Evolutionary conservation across 352 stramenopile species (phyloP).

Genomic region (Aphanomyces stellatus): DNA sequence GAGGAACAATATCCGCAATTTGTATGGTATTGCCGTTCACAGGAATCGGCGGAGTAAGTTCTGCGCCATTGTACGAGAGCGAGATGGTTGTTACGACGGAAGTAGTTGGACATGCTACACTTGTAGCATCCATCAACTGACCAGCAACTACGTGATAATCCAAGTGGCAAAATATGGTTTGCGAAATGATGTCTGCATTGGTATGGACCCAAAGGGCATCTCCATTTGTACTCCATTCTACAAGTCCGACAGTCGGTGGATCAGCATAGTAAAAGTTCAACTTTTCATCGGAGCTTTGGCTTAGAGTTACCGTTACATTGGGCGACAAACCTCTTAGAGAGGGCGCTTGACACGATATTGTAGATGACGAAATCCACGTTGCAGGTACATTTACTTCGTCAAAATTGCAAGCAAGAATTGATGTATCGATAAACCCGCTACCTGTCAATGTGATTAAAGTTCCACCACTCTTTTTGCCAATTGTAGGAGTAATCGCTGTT

Average conservation of each 20-base stretch:
- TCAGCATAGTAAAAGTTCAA: not conserved
- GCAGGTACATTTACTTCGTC: conserved; percentile 16
- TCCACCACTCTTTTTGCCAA: conserved; percentile 21
- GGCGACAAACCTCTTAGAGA: not conserved
- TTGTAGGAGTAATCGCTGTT: conserved; percentile 6
- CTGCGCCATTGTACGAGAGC: not conserved
- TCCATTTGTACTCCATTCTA: not conserved
- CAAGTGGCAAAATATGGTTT: not conserved
- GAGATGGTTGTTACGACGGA: no score
- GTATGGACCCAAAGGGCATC: not conserved
- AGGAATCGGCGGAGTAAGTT: not conserved
- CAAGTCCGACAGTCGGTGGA: not conserved
- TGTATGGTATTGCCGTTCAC: not conserved
- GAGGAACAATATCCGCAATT: not conserved
- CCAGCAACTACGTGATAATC: not conserved
- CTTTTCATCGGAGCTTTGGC: not conserved
- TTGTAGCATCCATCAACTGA: not conserved
- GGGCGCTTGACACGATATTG: conserved; percentile 15
- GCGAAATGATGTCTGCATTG: not conserved
- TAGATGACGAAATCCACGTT: conserved; percentile 8
- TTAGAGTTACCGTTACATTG: not conserved
- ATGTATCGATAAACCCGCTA: not conserved
- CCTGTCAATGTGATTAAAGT: conserved; percentile 21
- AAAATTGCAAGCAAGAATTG: conserved; percentile 18
- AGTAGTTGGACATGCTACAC: not conserved